Evolutionary conservation across 2,329 filamentous ascomycete species (phyloP).

Genomic region (Diaporthe helianthi): DNA sequence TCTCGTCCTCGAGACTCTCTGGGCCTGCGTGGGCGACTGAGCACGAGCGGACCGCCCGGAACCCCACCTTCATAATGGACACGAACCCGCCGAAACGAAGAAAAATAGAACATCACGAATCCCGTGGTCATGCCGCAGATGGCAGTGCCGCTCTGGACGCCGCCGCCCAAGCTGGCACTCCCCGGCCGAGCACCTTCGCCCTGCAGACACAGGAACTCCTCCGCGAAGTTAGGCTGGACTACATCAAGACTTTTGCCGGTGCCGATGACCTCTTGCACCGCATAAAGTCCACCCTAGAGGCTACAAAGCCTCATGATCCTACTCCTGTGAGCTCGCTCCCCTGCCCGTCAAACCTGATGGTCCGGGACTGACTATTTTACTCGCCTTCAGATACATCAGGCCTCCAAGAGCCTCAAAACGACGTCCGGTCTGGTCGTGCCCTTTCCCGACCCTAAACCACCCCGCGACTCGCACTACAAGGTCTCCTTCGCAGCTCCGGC

Average conservation of each 20-base stretch:
- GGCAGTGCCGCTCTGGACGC: conserved; percentile 39
- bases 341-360: neutral
- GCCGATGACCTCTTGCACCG: conserved; percentile 58
- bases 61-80: conserved; percentile 40
- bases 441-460: conserved; percentile 81
- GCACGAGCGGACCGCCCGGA: neutral
- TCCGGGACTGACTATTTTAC: neutral
- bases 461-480: conserved; percentile 80
- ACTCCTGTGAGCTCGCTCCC: conserved; percentile 55
- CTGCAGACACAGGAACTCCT: conserved; percentile 67
- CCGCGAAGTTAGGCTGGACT: conserved; percentile 61
- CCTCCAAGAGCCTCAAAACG: conserved; percentile 71
- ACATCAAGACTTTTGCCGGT: conserved; percentile 54
- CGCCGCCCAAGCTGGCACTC: conserved; percentile 42
- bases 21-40: neutral
- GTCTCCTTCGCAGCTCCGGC: conserved; percentile 78
- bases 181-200: conserved; percentile 59
- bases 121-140: conserved; percentile 8
- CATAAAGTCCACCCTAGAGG: conserved; percentile 61
- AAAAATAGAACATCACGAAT: conserved; percentile 42
- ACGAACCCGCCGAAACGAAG: conserved; percentile 44
- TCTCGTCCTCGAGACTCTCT: neutral
- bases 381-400: conserved; percentile 68
- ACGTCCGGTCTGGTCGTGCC: conserved; percentile 75
- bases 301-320: conserved; percentile 56